Conservation (phyloP, 1,139 yeast genomes). For the Kurtzmaniella quercitrusa region DNA sequence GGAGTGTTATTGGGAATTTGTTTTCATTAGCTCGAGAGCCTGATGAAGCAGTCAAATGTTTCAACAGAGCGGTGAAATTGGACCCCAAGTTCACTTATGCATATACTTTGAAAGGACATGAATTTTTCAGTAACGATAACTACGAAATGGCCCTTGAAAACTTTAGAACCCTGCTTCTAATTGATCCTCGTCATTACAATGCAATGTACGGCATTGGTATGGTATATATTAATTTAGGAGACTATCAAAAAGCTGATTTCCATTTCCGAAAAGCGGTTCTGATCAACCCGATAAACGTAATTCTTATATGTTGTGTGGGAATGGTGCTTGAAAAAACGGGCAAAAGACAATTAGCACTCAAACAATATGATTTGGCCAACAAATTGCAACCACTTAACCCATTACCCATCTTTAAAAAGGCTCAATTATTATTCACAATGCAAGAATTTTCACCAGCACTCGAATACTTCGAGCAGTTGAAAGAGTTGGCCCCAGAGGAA, state of each 20-base stretch:
- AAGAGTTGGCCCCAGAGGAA: slow-evolving; percentile 84
- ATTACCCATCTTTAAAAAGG: slow-evolving; percentile 83
- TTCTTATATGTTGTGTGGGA: slow-evolving; percentile 89
- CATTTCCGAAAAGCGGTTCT: slow-evolving; percentile 85
- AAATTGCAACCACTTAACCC: slow-evolving; percentile 84
- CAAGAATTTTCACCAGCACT: slow-evolving; percentile 71
- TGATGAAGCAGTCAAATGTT: slow-evolving; percentile 86
- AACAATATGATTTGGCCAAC: slow-evolving; percentile 80
- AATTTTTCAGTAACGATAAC: slow-evolving; percentile 81
- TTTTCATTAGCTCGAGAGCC: slow-evolving; percentile 82
- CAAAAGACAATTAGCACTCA: slow-evolving; percentile 66
- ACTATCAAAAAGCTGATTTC: slow-evolving; percentile 75
- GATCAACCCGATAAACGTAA: slow-evolving; percentile 87
- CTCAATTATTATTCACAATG: slow-evolving; percentile 71
- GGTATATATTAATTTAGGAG: slow-evolving; percentile 87
- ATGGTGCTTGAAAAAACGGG: slow-evolving; percentile 83
- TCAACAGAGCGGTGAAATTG: slow-evolving; percentile 69
- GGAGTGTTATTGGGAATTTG: slow-evolving; percentile 91
- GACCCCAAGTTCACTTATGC: slow-evolving; percentile 82
- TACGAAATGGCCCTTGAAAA: slow-evolving; percentile 85
- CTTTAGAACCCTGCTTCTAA: slow-evolving; percentile 72
- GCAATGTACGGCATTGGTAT: slow-evolving; percentile 96
- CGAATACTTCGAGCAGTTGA: slow-evolving; percentile 66
- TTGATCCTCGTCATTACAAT: slow-evolving; percentile 83
- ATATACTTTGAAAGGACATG: slow-evolving; percentile 92